phyloP scores from a whole-genome alignment of 176 grass and related monocot species.

The Saccharum spontaneum region DNA sequence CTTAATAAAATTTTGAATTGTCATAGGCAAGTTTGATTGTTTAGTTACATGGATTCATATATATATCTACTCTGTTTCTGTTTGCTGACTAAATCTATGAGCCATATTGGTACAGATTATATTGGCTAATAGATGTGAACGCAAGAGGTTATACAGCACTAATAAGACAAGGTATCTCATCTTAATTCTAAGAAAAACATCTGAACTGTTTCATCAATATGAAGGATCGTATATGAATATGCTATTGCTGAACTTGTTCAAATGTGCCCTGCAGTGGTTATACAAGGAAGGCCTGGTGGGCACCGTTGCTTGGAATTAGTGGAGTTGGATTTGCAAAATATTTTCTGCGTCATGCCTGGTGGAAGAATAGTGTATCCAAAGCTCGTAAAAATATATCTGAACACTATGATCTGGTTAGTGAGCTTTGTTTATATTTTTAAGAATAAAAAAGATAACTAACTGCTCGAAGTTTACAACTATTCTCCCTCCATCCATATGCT shows the following conservation, averaged over 20 bases:
- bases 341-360: conserved; percentile 51
- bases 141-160: conserved; percentile 2
- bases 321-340: conserved; percentile 71
- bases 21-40: not conserved
- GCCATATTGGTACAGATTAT: conserved; percentile 50
- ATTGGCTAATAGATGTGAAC: conserved; percentile 53
- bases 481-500: not conserved
- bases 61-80: not conserved
- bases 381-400: conserved; percentile 70
- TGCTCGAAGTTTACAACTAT: not conserved
- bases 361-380: conserved; percentile 70
- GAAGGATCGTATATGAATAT: not conserved
- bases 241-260: not conserved
- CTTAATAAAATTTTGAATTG: not conserved
- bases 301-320: conserved; percentile 58
- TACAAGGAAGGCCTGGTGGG: conserved; percentile 60
- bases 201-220: not conserved
- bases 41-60: not conserved
- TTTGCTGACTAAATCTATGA: not conserved
- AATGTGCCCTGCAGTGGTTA: not conserved
- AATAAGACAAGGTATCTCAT: conserved; percentile 30
- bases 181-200: not conserved
- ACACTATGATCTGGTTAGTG: conserved; percentile 83
- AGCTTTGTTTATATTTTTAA: not conserved
- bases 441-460: not conserved